phyloP scores from a whole-genome alignment of 805 yeast genomes.

The Candida sanyiensis region DNA sequence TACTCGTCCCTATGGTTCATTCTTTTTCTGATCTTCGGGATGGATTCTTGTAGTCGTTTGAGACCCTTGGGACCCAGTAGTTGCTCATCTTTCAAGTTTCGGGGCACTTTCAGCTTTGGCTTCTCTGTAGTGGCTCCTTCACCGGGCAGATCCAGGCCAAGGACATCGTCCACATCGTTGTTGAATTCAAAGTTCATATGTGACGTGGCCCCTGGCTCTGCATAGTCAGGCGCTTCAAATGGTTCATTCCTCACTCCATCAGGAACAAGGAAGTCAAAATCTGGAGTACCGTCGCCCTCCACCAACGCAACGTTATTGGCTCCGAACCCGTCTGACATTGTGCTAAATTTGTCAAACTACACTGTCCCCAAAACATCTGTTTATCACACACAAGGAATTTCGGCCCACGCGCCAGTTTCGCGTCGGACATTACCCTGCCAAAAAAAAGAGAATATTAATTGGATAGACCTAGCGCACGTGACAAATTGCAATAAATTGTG shows the following conservation, averaged over 20 bases:
- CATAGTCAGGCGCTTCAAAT: not conserved
- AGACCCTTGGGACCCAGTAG: constrained; percentile 50
- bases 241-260: not conserved
- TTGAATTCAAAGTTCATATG: not conserved
- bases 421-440: no score
- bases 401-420: no score
- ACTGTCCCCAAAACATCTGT: no score
- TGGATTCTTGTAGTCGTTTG: constrained; percentile 40
- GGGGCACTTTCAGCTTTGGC: not conserved
- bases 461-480: no score
- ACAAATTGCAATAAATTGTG: no score
- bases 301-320: not conserved
- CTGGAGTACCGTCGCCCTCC: not conserved
- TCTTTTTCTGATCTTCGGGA: constrained; percentile 22
- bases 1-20: constrained; percentile 37
- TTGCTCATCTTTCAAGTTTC: constrained; percentile 45
- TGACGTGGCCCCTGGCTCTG: not conserved
- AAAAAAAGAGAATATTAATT: no score
- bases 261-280: not conserved
- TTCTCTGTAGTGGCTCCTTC: not conserved
- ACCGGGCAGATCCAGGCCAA: constrained; percentile 10
- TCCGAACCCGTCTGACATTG: not conserved
- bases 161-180: constrained; percentile 8
- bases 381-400: no score
- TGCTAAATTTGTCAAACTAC: no score